These are phyloP conservation scores for Acanthochlamys bracteata DNA, from an alignment of 106 monocot genomes.

Conservation along the genomic window DNA sequence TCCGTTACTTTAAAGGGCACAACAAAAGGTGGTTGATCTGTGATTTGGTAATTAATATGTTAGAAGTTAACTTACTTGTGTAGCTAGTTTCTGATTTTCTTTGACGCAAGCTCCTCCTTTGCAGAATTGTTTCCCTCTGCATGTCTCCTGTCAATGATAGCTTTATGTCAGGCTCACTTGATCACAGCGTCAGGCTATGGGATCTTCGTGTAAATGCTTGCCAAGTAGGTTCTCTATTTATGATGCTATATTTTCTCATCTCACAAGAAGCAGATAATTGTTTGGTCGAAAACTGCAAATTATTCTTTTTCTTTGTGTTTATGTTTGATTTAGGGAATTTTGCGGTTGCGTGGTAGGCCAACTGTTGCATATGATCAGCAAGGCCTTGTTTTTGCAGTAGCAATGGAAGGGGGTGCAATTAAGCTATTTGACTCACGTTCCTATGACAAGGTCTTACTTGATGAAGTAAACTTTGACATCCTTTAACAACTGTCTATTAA, in stretches of 20 bases:
- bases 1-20: constrained; percentile 99
- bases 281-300: too few species aligned
- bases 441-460: constrained; percentile 69
- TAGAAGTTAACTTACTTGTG: neutral
- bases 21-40: constrained; percentile 54
- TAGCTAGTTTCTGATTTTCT: neutral
- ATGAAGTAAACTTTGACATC: neutral
- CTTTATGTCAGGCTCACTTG: constrained; percentile 98
- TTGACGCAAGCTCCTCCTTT: constrained; percentile 7
- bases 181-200: constrained; percentile 95
- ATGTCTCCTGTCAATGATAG: constrained; percentile 99
- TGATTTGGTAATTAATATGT: constrained; percentile 2
- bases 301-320: too few species aligned
- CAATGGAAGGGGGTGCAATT: constrained; percentile 99
- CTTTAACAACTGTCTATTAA: neutral
- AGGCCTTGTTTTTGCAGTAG: constrained; percentile 98
- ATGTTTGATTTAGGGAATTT: constrained; percentile 49
- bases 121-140: constrained; percentile 90
- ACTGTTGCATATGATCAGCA: constrained; percentile 98
- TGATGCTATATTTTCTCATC: neutral
- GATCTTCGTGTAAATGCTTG: constrained; percentile 99
- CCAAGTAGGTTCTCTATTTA: constrained; percentile 47
- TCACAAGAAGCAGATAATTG: too few species aligned
- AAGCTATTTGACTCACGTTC: constrained; percentile 98
- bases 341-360: constrained; percentile 86